A percentile compares a stretch with the other conserved stretches of the same genome.
phyloP scores from a whole-genome alignment of 208 protist species.

The Phytomonas francai region DNA sequence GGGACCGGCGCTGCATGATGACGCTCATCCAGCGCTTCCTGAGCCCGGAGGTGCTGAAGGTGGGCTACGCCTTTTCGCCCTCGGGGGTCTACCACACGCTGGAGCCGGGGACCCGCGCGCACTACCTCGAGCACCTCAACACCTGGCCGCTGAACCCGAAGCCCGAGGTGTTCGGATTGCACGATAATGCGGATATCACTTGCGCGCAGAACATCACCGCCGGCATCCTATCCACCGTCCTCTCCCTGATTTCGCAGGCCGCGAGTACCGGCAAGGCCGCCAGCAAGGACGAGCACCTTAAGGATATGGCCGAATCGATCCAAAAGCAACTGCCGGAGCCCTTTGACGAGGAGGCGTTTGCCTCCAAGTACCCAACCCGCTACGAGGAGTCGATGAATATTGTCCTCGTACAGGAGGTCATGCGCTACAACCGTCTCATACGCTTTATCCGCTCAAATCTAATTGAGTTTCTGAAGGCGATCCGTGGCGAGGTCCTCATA shows the following conservation, averaged over 20 bases:
- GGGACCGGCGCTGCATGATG: constrained; percentile 92
- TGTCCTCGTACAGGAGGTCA: constrained; percentile 90
- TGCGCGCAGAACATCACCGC: constrained; percentile 84
- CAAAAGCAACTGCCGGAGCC: constrained; percentile 68
- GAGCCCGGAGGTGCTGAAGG: constrained; percentile 70
- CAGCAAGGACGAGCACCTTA: constrained; percentile 24
- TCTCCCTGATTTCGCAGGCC: constrained; percentile 74
- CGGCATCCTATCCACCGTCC: constrained; percentile 74
- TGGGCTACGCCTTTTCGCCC: constrained; percentile 87
- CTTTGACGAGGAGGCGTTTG: constrained; percentile 82
- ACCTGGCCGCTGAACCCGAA: constrained; percentile 91
- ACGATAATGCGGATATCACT: constrained; percentile 97
- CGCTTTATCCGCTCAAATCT: constrained; percentile 82
- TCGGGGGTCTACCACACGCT: constrained; percentile 87
- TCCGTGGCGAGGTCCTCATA: constrained; percentile 97
- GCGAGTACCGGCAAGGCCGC: constrained; percentile 5
- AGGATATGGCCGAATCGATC: constrained; percentile 75
- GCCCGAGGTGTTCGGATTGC: constrained; percentile 95
- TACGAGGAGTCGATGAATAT: constrained; percentile 95
- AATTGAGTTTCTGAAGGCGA: constrained; percentile 89
- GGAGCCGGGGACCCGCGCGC: constrained; percentile 70
- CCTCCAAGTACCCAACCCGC: constrained; percentile 80
- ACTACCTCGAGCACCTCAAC: constrained; percentile 86
- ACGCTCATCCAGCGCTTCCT: constrained; percentile 94
- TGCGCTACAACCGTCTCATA: constrained; percentile 93